Percentiles rank a stretch among this genome's conserved stretches.
These are phyloP conservation scores for Colletotrichum abscissum DNA, from an alignment of 2,329 filamentous ascomycete genomes.

Conservation along the genomic window DNA sequence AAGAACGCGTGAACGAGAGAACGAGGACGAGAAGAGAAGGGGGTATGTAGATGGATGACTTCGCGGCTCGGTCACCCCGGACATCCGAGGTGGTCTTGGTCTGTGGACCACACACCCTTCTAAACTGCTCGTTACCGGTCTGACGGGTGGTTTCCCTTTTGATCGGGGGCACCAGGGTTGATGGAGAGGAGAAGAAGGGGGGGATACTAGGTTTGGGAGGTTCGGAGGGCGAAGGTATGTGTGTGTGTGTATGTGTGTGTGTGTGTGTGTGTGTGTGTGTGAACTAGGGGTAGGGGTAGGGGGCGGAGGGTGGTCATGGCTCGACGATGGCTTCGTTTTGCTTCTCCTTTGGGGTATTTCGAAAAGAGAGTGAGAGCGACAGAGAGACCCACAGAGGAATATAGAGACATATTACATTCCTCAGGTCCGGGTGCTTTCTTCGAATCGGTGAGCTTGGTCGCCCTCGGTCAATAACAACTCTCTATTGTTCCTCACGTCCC, in stretches of 20 bases:
- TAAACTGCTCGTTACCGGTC: not conserved
- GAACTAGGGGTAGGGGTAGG: too few species aligned
- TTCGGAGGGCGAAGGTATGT: not conserved
- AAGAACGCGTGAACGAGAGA: not conserved
- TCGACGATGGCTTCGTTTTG: not conserved
- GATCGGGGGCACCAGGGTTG: not conserved
- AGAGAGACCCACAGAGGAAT: not conserved
- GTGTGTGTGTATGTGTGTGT: not conserved
- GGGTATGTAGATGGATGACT: not conserved
- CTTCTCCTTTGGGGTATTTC: not conserved
- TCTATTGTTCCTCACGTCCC: not conserved
- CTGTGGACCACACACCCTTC: not conserved
- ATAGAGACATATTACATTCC: too few species aligned
- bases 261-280: not conserved
- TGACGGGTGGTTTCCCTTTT: not conserved
- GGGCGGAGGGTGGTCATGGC: not conserved
- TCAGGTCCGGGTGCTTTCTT: not conserved
- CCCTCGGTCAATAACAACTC: too few species aligned
- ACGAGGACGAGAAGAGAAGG: not conserved
- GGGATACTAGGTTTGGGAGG: not conserved
- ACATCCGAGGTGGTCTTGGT: not conserved
- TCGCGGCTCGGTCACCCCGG: not conserved
- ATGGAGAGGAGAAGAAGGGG: not conserved
- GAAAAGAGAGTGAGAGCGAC: not conserved
- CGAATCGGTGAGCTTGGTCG: not conserved